A percentile compares a stretch with the other conserved stretches of the same genome.
Evolutionary conservation across 2,329 filamentous ascomycete genomes (phyloP).

Genomic region (Calonectria pteridis): DNA sequence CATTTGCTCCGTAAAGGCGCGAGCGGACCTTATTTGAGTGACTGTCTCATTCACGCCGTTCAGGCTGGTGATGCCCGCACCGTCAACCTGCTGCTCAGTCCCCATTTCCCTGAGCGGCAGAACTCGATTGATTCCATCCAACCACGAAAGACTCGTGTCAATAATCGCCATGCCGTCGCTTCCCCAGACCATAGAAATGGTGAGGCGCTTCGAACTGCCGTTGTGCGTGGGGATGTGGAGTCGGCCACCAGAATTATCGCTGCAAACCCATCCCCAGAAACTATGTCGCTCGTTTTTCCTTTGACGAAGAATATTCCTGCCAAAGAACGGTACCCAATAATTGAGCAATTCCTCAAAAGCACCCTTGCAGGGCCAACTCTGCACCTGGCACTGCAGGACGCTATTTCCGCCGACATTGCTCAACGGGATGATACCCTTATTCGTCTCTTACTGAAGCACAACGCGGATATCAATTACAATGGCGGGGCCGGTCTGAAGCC

Average conservation of each 20-base stretch:
- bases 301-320: constrained; percentile 57
- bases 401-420: constrained; percentile 62
- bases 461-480: constrained; percentile 67
- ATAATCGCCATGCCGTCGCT: constrained; percentile 61
- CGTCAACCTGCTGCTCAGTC: constrained; percentile 62
- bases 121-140: constrained; percentile 28
- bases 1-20: constrained; percentile 65
- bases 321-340: constrained; percentile 60
- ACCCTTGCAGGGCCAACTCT: constrained; percentile 61
- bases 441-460: constrained; percentile 62
- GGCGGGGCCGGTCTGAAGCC: constrained; percentile 62
- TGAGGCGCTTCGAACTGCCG: constrained; percentile 62
- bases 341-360: constrained; percentile 62
- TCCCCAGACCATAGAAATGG: constrained; percentile 66
- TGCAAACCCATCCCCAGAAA: constrained; percentile 60
- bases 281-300: constrained; percentile 63
- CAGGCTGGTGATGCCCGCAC: constrained; percentile 62
- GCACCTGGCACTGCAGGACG: constrained; percentile 63
- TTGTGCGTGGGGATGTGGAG: constrained; percentile 57
- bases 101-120: constrained; percentile 56
- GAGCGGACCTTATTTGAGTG: constrained; percentile 58
- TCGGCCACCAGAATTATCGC: constrained; percentile 62
- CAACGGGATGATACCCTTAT: constrained; percentile 65
- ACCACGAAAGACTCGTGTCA: constrained; percentile 44
- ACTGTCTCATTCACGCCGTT: constrained; percentile 64